Evolutionary conservation across 768 basidiomycete species (phyloP).

Genomic region (Tricholomella constricta): DNA sequence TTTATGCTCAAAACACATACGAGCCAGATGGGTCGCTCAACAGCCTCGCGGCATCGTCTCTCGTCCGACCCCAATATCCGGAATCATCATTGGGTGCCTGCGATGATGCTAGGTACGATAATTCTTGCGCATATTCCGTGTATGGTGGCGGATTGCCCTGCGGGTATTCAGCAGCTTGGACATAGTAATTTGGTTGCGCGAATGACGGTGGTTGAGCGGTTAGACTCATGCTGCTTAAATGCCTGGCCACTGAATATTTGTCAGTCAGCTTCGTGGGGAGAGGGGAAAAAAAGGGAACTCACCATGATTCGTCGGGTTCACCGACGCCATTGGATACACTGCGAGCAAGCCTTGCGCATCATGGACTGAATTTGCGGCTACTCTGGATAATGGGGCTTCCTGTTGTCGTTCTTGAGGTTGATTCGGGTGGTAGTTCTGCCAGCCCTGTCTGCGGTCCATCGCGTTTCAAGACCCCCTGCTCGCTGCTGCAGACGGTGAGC

Average conservation of each 20-base stretch:
- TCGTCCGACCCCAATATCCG: constrained; percentile 64
- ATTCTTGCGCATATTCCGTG: constrained; percentile 67
- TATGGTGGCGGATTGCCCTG: constrained; percentile 56
- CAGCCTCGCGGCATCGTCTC: constrained; percentile 62
- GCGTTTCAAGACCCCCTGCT: constrained; percentile 7
- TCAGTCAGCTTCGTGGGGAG: constrained; percentile 13
- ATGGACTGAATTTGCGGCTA: constrained; percentile 54
- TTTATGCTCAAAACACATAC: constrained; percentile 39
- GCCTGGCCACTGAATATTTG: constrained; percentile 55
- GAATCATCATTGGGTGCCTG: constrained; percentile 45
- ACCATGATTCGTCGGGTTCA: constrained; percentile 80
- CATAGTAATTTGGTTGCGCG: constrained; percentile 57
- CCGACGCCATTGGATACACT: constrained; percentile 73
- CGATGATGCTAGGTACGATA: constrained; percentile 55
- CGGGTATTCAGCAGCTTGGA: constrained; percentile 29
- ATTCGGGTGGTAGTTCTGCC: constrained; percentile 27
- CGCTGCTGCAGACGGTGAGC: constrained; percentile 11
- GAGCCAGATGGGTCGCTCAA: constrained; percentile 53
- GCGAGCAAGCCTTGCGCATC: constrained; percentile 68
- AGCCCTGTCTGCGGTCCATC: constrained; percentile 38
- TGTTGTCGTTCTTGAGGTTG: constrained; percentile 19
- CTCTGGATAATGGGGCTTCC: constrained; percentile 18
- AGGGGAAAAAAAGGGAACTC: constrained; percentile 13
- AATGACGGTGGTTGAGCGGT: constrained; percentile 65
- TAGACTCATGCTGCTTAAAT: constrained; percentile 61